Conservation (phyloP, 345 rosid species). For the Hypericum androsaemum region DNA sequence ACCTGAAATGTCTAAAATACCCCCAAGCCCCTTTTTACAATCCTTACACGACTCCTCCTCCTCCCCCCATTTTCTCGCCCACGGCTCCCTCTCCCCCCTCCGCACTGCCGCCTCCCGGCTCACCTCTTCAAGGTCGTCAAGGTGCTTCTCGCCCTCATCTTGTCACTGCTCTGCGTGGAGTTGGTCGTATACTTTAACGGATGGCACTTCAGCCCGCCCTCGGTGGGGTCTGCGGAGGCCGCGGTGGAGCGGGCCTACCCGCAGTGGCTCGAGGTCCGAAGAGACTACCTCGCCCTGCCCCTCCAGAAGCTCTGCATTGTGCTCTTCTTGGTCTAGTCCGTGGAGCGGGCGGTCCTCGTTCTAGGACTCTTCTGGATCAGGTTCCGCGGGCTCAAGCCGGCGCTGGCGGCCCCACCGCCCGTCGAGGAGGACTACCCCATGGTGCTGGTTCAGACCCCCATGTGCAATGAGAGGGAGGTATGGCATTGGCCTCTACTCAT, state of each 20-base stretch:
- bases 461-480: constrained; percentile 99
- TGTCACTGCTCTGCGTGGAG: too few species aligned
- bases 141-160: constrained; percentile 41
- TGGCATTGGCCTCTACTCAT: constrained; percentile 52
- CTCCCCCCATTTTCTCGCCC: constrained; percentile 61
- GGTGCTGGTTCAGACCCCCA: constrained; percentile 89
- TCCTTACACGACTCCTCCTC: constrained; percentile 50
- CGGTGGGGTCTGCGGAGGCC: constrained; percentile 49
- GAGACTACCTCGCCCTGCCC: constrained; percentile 63
- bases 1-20: too few species aligned
- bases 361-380: constrained; percentile 80
- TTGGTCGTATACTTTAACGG: too few species aligned
- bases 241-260: constrained; percentile 51
- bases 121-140: constrained; percentile 46
- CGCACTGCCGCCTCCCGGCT: constrained; percentile 39
- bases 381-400: constrained; percentile 50
- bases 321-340: constrained; percentile 70
- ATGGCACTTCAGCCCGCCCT: too few species aligned
- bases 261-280: constrained; percentile 62
- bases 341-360: constrained; percentile 58
- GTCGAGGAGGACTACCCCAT: constrained; percentile 57
- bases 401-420: constrained; percentile 18
- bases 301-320: constrained; percentile 65
- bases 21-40: too few species aligned
- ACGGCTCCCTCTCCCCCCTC: too few species aligned